Evolutionary conservation across 306 rosid genomes (phyloP).

Genomic region (Heteromeles arbutifolia): DNA sequence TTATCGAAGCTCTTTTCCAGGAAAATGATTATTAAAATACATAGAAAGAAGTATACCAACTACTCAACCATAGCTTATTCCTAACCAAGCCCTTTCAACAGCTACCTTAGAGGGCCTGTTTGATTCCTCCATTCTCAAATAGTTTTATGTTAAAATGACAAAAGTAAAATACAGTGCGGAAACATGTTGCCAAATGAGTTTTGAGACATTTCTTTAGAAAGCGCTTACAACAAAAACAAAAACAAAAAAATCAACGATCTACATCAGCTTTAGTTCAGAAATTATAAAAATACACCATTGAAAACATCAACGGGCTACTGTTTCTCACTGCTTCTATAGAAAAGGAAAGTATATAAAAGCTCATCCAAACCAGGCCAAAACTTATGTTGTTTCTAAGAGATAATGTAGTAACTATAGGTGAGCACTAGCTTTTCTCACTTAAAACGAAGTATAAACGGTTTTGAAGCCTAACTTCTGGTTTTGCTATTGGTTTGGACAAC

Average conservation of each 20-base stretch:
- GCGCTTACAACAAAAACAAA: neutral
- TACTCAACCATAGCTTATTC: neutral
- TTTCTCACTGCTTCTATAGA: neutral
- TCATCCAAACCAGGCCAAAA: neutral
- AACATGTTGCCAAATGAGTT: neutral
- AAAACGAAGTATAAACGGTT: neutral
- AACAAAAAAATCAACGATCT: neutral
- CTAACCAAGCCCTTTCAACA: neutral
- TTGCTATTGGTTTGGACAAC: neutral
- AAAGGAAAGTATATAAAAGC: neutral
- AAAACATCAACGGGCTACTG: neutral
- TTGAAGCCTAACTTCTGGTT: neutral
- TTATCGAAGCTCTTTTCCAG: constrained; percentile 14
- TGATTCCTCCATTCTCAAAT: neutral
- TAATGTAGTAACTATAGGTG: constrained; percentile 12
- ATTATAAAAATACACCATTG: neutral
- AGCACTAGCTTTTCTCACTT: neutral
- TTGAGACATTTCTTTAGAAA: neutral
- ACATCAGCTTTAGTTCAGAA: neutral
- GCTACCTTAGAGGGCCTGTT: neutral
- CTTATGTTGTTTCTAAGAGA: constrained; percentile 21
- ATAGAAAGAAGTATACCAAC: neutral
- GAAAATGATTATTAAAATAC: neutral
- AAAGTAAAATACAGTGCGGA: neutral
- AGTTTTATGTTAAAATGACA: neutral